These are phyloP conservation scores for Sungouiella blattae DNA, from an alignment of 805 yeast species.

Conservation along the genomic window DNA sequence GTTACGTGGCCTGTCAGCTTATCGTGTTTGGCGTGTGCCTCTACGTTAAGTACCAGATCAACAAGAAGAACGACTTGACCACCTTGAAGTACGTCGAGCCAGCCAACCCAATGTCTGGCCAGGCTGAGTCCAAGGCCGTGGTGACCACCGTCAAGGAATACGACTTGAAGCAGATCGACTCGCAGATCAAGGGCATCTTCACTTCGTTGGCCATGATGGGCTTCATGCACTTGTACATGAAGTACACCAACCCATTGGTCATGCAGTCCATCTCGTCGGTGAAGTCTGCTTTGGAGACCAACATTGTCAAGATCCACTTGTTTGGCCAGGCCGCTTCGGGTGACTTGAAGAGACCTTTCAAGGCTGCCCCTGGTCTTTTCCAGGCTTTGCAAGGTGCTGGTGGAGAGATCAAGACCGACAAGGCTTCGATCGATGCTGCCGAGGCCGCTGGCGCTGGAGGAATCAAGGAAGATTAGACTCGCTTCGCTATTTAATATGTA, in stretches of 20 bases:
- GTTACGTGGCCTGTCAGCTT: conserved; percentile 64
- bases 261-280: conserved; percentile 91
- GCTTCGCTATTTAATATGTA: neutral
- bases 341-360: conserved; percentile 95
- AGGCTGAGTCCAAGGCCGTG: conserved; percentile 66
- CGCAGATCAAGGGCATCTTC: conserved; percentile 76
- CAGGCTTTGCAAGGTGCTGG: conserved; percentile 62
- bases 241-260: conserved; percentile 93
- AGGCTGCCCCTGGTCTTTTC: conserved; percentile 57
- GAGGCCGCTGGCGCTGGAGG: conserved; percentile 87
- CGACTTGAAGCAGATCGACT: conserved; percentile 82
- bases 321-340: conserved; percentile 81
- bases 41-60: conserved; percentile 57
- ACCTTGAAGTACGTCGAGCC: conserved; percentile 89
- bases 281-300: conserved; percentile 85
- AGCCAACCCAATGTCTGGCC: conserved; percentile 74
- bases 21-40: conserved; percentile 65
- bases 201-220: conserved; percentile 96
- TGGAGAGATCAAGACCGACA: conserved; percentile 69
- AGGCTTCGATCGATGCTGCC: conserved; percentile 78
- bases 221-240: conserved; percentile 96
- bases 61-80: conserved; percentile 81
- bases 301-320: conserved; percentile 86
- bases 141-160: conserved; percentile 93
- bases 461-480: conserved; percentile 73